These are phyloP conservation scores for Myxozyma geophila DNA, from an alignment of 805 yeast genomes.

Conservation along the genomic window DNA sequence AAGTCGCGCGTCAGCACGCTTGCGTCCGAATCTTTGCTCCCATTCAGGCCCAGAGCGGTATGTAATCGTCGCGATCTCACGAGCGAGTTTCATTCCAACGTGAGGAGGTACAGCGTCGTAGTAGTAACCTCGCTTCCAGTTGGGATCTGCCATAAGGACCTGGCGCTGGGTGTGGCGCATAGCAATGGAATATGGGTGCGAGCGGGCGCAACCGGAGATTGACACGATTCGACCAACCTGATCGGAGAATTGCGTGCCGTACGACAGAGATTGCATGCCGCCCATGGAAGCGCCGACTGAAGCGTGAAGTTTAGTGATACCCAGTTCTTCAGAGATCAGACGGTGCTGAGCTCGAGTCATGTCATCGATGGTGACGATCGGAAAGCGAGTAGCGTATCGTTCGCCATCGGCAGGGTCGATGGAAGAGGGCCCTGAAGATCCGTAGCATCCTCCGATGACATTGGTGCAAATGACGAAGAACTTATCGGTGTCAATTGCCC, in stretches of 20 bases:
- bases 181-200: conserved; percentile 93
- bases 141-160: conserved; percentile 90
- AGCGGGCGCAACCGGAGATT: conserved; percentile 91
- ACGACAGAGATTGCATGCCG: conserved; percentile 97
- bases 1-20: conserved; percentile 75
- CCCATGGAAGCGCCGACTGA: conserved; percentile 94
- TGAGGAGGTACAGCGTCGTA: conserved; percentile 85
- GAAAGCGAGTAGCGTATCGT: conserved; percentile 84
- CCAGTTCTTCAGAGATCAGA: conserved; percentile 64
- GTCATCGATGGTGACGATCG: conserved; percentile 81
- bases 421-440: conserved; percentile 91
- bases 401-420: conserved; percentile 68
- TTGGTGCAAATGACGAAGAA: conserved; percentile 87
- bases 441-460: conserved; percentile 93
- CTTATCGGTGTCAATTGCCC: conserved; percentile 75
- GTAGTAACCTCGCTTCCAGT: conserved; percentile 90
- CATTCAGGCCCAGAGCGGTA: conserved; percentile 97
- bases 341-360: conserved; percentile 89
- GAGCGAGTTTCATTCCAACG: conserved; percentile 89
- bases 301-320: conserved; percentile 69
- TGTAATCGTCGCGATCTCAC: conserved; percentile 92
- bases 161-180: conserved; percentile 92
- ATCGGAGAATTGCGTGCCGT: conserved; percentile 80
- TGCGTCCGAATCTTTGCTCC: conserved; percentile 90
- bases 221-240: conserved; percentile 72